Percentiles rank a stretch among this genome's conserved stretches.
These are phyloP conservation scores for Periconia macrospinosa DNA, from an alignment of 2,329 filamentous ascomycete species.

Conservation along the genomic window DNA sequence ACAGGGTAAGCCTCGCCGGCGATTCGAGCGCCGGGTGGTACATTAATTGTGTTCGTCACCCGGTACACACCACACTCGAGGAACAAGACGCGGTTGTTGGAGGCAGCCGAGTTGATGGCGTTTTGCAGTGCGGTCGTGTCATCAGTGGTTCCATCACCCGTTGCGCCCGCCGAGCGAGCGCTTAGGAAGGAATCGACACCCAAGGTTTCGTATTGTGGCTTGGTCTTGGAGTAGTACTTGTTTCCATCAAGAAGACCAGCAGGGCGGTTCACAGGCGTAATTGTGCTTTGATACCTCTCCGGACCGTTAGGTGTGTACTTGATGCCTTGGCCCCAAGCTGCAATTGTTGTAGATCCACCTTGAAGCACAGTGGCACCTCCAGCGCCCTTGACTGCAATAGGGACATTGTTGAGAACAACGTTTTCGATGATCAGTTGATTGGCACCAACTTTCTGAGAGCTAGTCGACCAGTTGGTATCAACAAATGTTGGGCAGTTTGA, in stretches of 20 bases:
- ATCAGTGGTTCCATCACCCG: slow-evolving; percentile 77
- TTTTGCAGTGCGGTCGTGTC: slow-evolving; percentile 81
- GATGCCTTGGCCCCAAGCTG: slow-evolving; percentile 41
- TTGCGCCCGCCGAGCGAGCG: slow-evolving; percentile 57
- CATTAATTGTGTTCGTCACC: slow-evolving; percentile 58
- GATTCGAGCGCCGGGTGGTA: slow-evolving; percentile 73
- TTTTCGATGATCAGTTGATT: slow-evolving; percentile 61
- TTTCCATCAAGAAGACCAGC: slow-evolving; percentile 49
- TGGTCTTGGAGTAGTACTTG: slow-evolving; percentile 56
- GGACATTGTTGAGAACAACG: slow-evolving; percentile 43
- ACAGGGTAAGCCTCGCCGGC: slow-evolving; percentile 84
- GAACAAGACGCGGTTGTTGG: slow-evolving; percentile 59
- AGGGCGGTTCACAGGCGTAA: slow-evolving; percentile 52
- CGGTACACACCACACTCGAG: slow-evolving; percentile 63
- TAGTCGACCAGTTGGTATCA: slow-evolving; percentile 44
- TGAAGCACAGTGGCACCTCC: slow-evolving; percentile 29
- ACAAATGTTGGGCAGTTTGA: slow-evolving; percentile 55
- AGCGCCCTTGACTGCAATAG: slow-evolving; percentile 33
- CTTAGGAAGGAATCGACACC: slow-evolving; percentile 65
- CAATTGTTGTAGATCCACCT: slow-evolving; percentile 38
- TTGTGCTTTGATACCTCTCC: slow-evolving; percentile 48
- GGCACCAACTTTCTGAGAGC: slow-evolving; percentile 47
- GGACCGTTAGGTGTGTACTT: slow-evolving; percentile 46
- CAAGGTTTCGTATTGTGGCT: slow-evolving; percentile 54
- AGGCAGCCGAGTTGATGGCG: slow-evolving; percentile 65